Base-by-base conservation (phyloP, 768 basidiomycete genomes). In the Mycena capillaripes region DNA sequence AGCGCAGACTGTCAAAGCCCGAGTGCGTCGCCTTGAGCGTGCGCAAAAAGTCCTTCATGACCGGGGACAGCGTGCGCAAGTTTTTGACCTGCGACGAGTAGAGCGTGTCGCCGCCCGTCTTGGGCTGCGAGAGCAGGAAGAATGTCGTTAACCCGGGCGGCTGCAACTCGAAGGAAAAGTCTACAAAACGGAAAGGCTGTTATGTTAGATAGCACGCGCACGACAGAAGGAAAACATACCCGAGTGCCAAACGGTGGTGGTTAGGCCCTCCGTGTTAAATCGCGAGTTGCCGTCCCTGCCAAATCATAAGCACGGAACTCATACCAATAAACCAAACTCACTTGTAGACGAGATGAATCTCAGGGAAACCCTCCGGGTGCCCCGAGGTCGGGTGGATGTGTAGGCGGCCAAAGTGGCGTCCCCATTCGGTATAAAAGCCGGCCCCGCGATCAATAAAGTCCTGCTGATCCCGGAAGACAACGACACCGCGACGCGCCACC, bases 311-410 rank as follows among this genome's bases (percentile, higher is more conserved):
- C 19, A 38, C 36, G n/a, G 38, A 5, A 10, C 36, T n/a, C 5
- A 32, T 4, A 23, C 11, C 7, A 19, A n/a, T 16, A 9, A 36
- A 3, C 4, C 29, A 44, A 29, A 29, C 81, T 52, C 73, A 88
- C 89, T 86, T 86, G 82, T 96, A 96, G 2, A 95, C 94, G 36
- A 97, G 87, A 81, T 96, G 95, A 63, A 97, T 81, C 77, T 95
- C 88, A 1, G 94, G 94, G 78, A 88, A 89, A 42, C 86, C 89
- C 71, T 87, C 83, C 29, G 95, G 95, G 76, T 95, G 93, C 0
- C 93, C 94, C 14, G 91, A 92, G 3, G 93, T 94, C 6, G 95
- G 94, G 76, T 96, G 95, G 73, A 94, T 89, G 80, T 96, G 95
- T 21, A 95, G 83, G 29, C 30, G 60, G 14, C 74, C 74, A 58